Conservation (phyloP, 768 basidiomycete genomes). For the Suillus paluster region DNA sequence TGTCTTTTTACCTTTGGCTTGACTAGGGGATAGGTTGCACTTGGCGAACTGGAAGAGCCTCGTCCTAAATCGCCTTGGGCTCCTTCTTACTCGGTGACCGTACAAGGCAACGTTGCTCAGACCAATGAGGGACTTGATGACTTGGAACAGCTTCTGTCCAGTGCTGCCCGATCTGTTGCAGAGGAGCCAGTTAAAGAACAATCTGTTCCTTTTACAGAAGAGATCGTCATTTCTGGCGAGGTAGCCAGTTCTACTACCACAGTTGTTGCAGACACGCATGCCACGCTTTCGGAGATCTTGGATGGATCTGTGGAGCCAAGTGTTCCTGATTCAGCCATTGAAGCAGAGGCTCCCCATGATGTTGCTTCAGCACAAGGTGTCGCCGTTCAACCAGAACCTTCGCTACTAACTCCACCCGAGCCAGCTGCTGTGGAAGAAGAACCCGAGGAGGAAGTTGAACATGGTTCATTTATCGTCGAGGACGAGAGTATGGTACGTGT, state of each 20-base stretch:
- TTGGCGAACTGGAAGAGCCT: slow-evolving; percentile 3
- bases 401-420: neutral
- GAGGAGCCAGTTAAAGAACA: neutral
- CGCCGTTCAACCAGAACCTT: slow-evolving; percentile 1
- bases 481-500: slow-evolving; percentile 6
- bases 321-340: neutral
- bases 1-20: neutral
- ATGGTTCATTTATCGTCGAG: slow-evolving; percentile 14
- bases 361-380: neutral
- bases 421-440: neutral
- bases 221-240: neutral
- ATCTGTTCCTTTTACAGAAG: neutral
- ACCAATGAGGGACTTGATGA: slow-evolving; percentile 8
- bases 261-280: neutral
- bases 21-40: neutral
- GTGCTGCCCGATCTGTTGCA: neutral
- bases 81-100: slow-evolving; percentile 46
- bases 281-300: neutral
- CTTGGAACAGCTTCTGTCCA: slow-evolving; percentile 13
- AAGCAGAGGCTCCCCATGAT: neutral
- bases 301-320: neutral
- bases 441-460: slow-evolving; percentile 13
- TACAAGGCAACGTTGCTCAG: slow-evolving; percentile 39
- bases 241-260: neutral
- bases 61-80: slow-evolving; percentile 38